Evolutionary conservation across 768 basidiomycete genomes (phyloP), one percentile per base, ranked within the genome.

Genomic region (Naganishia onofrii): DNA sequence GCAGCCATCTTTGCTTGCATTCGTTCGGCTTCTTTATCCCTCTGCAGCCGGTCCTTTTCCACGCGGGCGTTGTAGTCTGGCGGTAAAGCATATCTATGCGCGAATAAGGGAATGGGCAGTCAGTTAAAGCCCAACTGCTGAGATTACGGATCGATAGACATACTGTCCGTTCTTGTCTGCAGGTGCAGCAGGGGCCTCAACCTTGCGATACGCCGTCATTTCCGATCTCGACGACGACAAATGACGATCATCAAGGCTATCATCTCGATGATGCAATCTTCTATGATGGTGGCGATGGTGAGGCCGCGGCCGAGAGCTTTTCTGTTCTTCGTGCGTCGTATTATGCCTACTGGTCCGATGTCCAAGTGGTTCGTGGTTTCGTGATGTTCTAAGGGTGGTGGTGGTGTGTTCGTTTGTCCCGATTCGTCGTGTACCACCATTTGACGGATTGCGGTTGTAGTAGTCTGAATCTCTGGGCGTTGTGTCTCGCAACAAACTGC

Each of bases 141-240:
- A 5, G 34, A 23, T 34, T 17, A 19, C 1, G 21, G 32, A 3
- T 23, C 23, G 36, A n/a, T n/a, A n/a, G n/a, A 63, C 60, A 6
- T 21, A 63, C 60, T 44, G 31, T n/a, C 60, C 60, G 28, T 42
- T 42, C 23, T 44, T 42, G 17, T 63, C 60, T 63, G 60, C 60
- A 7, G 60, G 38, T 44, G 36, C 60, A 29, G 60, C 36, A 42
- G 42, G 23, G 29, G 60, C 3, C 19, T 63, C 38, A 12, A 44
- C 42, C 42, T 63, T 63, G 1, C 42, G 15, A 17, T 63, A 63
- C 26, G 60, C 60, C 23, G 60, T 63, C 3, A 44, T 2, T 1
- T 26, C 60, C 6, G 60, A 63, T 5, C 26, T 31, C 8, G 36
- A 34, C 8, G 38, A 36, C 6, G 60, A n/a, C n/a, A n/a, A 63